Evolutionary conservation across 805 yeast genomes (phyloP), one percentile per base, ranked within the genome.

Genomic region (Priceomyces melissophilus): DNA sequence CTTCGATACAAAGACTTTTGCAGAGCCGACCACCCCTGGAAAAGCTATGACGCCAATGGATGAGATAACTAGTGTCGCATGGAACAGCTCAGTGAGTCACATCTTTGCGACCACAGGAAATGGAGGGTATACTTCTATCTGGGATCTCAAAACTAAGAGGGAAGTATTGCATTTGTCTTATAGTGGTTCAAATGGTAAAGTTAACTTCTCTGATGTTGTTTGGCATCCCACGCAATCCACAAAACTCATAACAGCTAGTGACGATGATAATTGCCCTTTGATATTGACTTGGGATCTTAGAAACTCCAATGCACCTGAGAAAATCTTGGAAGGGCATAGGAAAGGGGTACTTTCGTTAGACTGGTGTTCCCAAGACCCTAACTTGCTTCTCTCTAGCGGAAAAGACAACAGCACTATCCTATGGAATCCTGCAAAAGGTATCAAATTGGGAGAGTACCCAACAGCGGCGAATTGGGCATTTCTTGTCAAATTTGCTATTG

Each of bases 211-310:
- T 28, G 76, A 78, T 45, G 95, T 93, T 10, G 88, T 84, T 43
- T 93, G 99, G 99, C 97, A 93, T 62, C 99, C 99, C 42, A 67
- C 76, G 33, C 83, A 82, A 65, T 80, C 91, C 43, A 91, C 98
- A 11, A 84, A 80, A 58, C 76, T 93, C 44, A 81, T 86, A 20
- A 91, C 98, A 17, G 96, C 96, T 20, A 82, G 93, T 23, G 89
- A 84, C 45, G 78, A 80, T 43, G 97, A 90, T 61, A 69, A 75
- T 14, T 78, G 79, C 38, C 96, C 99, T 10, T 75, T 85, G 26
- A 81, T 93, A 40, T 67, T 88, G 48, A 73, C 91, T 11, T 93
- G 99, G 99, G 97, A 93, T 68, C 75, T 93, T 58, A 80, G 97
- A 63, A 91, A 93, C 60, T 81, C 96, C 23, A 84, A 85, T 55